Percentiles rank a stretch among this genome's conserved stretches.
phyloP scores from a whole-genome alignment of 1,139 yeast genomes.

The Kodamaea derodonti region DNA sequence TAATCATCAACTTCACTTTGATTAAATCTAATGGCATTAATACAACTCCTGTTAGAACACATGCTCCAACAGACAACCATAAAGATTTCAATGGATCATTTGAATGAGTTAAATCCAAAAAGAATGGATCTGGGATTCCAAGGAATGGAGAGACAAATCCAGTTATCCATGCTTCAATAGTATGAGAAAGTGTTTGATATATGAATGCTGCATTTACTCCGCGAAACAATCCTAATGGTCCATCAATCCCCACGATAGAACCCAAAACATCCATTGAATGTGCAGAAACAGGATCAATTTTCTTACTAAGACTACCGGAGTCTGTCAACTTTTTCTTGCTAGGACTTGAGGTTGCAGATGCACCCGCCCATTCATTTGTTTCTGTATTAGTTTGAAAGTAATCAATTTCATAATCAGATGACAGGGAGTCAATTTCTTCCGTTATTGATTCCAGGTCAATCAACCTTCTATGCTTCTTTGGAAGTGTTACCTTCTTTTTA shows the following conservation, averaged over 20 bases:
- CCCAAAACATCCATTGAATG: slow-evolving; percentile 71
- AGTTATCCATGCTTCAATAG: slow-evolving; percentile 88
- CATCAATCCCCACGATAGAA: slow-evolving; percentile 69
- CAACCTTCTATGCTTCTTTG: slow-evolving; percentile 6
- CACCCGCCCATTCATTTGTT: slow-evolving; percentile 5
- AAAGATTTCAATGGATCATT: slow-evolving; percentile 71
- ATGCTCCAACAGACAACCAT: slow-evolving; percentile 64
- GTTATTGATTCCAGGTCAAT: slow-evolving; percentile 3
- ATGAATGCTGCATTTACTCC: slow-evolving; percentile 85
- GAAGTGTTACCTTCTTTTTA: slow-evolving; percentile 9
- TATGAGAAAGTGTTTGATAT: slow-evolving; percentile 67
- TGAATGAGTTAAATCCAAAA: slow-evolving; percentile 78
- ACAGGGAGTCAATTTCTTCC: slow-evolving; percentile 4
- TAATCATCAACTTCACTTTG: slow-evolving; percentile 70
- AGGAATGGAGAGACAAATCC: slow-evolving; percentile 80
- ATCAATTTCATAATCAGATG: slow-evolving; percentile 39
- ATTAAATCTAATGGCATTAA: slow-evolving; percentile 81
- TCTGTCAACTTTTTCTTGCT: slow-evolving; percentile 3
- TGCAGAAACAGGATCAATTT: slow-evolving; percentile 58
- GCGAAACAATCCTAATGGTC: slow-evolving; percentile 79
- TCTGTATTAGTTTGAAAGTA: slow-evolving; percentile 40
- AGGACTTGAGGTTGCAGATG: slow-evolving; percentile 1
- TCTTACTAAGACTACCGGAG: slow-evolving; percentile 12
- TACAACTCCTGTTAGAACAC: slow-evolving; percentile 69
- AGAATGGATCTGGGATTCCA: slow-evolving; percentile 88